Base-by-base conservation (phyloP, 495 filamentous ascomycete genomes). In the Penicillium arizonense region DNA sequence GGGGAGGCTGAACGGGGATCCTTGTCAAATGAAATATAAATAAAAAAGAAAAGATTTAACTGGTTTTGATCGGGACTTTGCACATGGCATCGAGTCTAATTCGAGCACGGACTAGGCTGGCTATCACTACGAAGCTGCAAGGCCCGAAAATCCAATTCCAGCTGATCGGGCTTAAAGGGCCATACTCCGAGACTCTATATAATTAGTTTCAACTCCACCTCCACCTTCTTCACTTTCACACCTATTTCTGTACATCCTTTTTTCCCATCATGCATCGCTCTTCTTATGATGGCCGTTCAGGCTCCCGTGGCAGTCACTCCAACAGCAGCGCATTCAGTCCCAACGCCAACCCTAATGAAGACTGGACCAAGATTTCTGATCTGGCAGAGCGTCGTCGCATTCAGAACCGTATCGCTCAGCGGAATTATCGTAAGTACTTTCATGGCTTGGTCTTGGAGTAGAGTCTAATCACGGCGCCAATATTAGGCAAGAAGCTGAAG, bases 331-430 rank as follows among this genome's bases (percentile, higher is more conserved):
- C 95, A 56, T 97, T 97, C 82, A 96, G 91, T 76, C 87, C 88
- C 58, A 94, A 89, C 54, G 95, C 94, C 60, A 94, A 97, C 71
- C 91, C 94, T 49, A 92, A 96, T 59, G 93, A 97, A 73, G 93
- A 97, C 77, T 97, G 93, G 93, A 97, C 93, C 65, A 94, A 97
- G 83, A 96, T 97, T 72, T 96, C 94, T 39, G 93, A 97, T 67
- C 82, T 97, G 36, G 93, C 93, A 47, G 93, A 97, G 75, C 84
- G 93, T 58, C 80, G 93, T 65, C 81, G 93, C 63, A 97, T 97
- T 75, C 93, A 97, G 75, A 97, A 97, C 74, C 84, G 93, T 44
- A 97, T 97, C 73, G 93, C 93, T 37, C 93, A 97, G 75, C 87
- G 93, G 52, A 97, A 97, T 76, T 97, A 97, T 76, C 93, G 93